A percentile compares a stretch with the other conserved stretches of the same genome.
Evolutionary conservation across 1,284 basidiomycete genomes (phyloP).

Genomic region (Bothia castanella): DNA sequence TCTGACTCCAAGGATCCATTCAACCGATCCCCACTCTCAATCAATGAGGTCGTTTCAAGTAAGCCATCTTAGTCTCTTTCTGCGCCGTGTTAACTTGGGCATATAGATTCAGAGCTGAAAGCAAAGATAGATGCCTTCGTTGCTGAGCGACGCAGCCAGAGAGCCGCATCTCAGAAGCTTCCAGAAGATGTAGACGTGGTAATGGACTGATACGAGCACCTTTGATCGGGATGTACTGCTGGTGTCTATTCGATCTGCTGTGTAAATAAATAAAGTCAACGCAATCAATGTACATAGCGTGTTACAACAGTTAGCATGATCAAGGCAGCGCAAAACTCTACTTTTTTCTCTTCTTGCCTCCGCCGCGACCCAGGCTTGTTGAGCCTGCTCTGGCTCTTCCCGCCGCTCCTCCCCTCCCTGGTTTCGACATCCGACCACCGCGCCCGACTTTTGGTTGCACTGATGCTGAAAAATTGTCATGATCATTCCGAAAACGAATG

Average conservation of each 20-base stretch:
- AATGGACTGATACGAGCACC: conserved; percentile 18
- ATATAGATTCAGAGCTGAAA: conserved; percentile 57
- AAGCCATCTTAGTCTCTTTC: conserved; percentile 5
- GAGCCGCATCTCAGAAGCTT: conserved; percentile 18
- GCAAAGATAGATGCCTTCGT: conserved; percentile 61
- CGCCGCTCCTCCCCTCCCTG: conserved; percentile 20
- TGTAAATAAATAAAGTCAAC: conserved; percentile 9
- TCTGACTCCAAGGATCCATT: conserved; percentile 92
- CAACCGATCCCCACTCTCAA: conserved; percentile 75
- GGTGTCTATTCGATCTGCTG: background rate
- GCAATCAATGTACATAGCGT: background rate
- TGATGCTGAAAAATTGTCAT: conserved; percentile 22
- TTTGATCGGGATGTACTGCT: conserved; percentile 8
- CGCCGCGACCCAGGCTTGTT: conserved; percentile 25
- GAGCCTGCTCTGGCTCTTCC: conserved; percentile 30
- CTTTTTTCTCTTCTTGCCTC: conserved; percentile 32
- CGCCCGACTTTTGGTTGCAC: conserved; percentile 23
- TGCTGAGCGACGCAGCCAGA: conserved; percentile 44
- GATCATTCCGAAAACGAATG: background rate
- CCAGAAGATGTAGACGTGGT: conserved; percentile 35
- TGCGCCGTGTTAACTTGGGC: conserved; percentile 7
- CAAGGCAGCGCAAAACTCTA: conserved; percentile 14
- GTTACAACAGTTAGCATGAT: conserved; percentile 1
- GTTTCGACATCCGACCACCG: conserved; percentile 28
- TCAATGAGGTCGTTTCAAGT: conserved; percentile 82